Base-by-base conservation (phyloP, 2,329 filamentous ascomycete genomes). In the Ophiostoma sp. region DNA sequence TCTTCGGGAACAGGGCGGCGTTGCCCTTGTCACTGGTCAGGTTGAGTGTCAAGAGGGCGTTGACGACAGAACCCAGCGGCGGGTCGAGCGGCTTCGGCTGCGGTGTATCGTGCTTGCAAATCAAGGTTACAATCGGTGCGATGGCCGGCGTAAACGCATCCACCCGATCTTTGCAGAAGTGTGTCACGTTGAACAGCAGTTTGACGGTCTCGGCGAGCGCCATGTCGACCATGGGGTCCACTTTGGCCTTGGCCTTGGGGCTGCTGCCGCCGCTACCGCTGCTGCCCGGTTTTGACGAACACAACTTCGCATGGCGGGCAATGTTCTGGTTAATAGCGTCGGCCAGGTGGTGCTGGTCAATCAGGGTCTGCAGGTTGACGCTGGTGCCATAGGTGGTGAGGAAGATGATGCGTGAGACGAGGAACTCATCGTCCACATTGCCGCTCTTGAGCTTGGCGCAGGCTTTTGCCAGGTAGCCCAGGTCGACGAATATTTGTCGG, bases 201-300 rank as follows among this genome's bases (percentile, higher is more conserved):
- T 97, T 98, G 69, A 96, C 84, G 0, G 92, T 95, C 81, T 98
- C 95, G 9, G 86, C 87, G 50, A 98, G 85, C 0, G 95, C 94
- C 89, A 95, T 90, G 74, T 92, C 90, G 76, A 92, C 90, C 87
- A 95, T 92, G 0, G 88, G 87, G 57, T 88, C 83, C 15, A 76
- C 76, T 52, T 64, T 73, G 25, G 63, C 12, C 78, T 79, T 31
- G 79, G 76, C 63, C 81, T 72, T 59, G 61, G 28, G 39, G 28
- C 45, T 61, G 66, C 42, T 15, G 28, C 42, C 52, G 25, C 55
- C 55, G 55, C 50, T 45, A 17, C 66, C 52, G 68, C 66, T 68
- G 36, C 66, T 82, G 63, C 78, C 77, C n/a, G 64, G 33, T 52
- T 79, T 78, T 25, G 75, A 74, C 22, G 78, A 75, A 9, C 81